Conservation (phyloP, 1,139 yeast species). For the Diutina pseudorugosa region DNA sequence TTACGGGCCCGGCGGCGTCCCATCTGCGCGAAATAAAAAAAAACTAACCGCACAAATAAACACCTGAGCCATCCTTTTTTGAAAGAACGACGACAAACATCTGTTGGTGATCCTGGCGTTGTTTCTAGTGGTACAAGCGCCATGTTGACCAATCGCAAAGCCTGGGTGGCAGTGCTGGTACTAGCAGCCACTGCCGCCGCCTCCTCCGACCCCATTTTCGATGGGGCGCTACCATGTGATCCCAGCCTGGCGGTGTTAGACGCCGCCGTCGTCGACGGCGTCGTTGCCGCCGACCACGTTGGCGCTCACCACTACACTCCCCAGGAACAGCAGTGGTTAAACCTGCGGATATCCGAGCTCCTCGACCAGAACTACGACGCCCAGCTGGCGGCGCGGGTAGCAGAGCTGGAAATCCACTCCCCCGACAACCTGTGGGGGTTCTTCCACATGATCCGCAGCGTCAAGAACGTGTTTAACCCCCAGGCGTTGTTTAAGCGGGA, state of each 20-base stretch:
- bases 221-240: background rate
- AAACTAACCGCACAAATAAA: background rate
- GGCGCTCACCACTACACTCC: constrained; percentile 2
- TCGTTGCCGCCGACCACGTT: background rate
- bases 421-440: constrained; percentile 2
- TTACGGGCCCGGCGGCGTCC: background rate
- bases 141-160: background rate
- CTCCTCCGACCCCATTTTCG: background rate
- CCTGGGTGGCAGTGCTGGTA: background rate
- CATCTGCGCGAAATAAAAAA: background rate
- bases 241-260: background rate
- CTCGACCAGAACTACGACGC: background rate
- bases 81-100: background rate
- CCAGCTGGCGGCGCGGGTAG: background rate
- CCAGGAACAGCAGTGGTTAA: background rate
- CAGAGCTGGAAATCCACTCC: constrained; percentile 1
- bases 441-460: constrained; percentile 1
- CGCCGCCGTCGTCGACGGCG: background rate
- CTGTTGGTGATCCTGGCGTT: background rate
- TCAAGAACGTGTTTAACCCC: background rate
- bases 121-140: background rate
- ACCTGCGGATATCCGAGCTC: background rate
- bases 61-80: background rate
- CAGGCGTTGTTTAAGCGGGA: background rate
- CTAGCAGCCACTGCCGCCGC: background rate